Evolutionary conservation across 2,329 filamentous ascomycete genomes (phyloP), one percentile per base, ranked within the genome.

Genomic region (Nothophaeocryptopus gaeumannii): DNA sequence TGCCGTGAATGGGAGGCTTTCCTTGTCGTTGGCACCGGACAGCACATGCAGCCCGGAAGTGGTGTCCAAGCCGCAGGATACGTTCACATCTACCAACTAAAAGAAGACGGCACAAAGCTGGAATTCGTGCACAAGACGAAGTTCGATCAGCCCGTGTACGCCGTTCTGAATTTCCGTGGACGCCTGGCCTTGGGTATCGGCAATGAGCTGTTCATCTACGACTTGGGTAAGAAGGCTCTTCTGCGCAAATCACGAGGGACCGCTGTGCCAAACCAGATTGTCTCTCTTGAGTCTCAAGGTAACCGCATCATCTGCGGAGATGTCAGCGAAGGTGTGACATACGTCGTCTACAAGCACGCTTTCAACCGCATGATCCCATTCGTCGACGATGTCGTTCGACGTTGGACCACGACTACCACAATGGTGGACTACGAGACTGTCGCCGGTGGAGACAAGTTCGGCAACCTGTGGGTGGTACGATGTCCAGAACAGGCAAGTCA

Each of bases 361-460:
- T 88, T 90, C 59, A 97, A 97, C 70, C 87, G 86, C 62, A 77
- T 99, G 40, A 95, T 99, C 52, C 88, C 92, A 0, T 99, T 99
- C 63, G 88, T 82, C 13, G 93, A 99, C 66, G 93, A 99, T 67
- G 86, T 85, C 5, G 80, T 96, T 53, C 79, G 90, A 43, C 84
- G 93, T 30, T 97, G 91, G 88, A 95, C 89, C 1, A 95, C 89
- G 0, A 88, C 88, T 59, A 86, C 88, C 1, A 81, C 90, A 2
- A 96, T 99, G 89, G 85, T 97, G 2, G 93, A 99, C 71, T 99
- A 99, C 70, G 93, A 99, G 68, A 95, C 93, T 1, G 84, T 88
- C 16, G 91, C 90, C 2, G 93, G 92, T 32, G 92, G 92, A 32
- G 93, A 99, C 74, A 97, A 96, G 67, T 99, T 99, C 59, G 95